Evolutionary conservation across 225 moss, liverwort and hornwort species (phyloP).

Genomic region (Climacium dendroides): DNA sequence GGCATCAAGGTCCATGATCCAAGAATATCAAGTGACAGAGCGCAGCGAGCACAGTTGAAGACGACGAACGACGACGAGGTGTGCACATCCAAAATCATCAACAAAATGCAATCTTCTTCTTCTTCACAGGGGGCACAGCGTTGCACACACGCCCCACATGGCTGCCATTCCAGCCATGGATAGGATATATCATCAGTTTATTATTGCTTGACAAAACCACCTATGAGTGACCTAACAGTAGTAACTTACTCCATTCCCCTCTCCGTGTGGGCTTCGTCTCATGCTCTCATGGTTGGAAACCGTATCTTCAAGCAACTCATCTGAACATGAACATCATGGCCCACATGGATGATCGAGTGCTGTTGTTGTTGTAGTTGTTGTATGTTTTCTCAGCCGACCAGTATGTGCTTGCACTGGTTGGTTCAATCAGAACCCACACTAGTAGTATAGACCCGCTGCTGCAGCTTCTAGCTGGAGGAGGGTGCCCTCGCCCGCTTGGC

Average conservation of each 20-base stretch:
- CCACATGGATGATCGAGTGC: background rate
- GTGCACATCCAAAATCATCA: constrained; percentile 2
- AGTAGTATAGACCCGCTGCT: background rate
- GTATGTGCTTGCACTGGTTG: background rate
- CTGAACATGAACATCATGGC: constrained; percentile 29
- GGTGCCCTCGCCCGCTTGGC: constrained; percentile 41
- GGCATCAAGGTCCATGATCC: constrained; percentile 10
- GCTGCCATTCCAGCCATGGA: constrained; percentile 20
- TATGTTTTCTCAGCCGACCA: background rate
- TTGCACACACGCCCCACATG: background rate
- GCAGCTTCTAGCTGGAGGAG: constrained; percentile 26
- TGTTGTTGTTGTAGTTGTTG: background rate
- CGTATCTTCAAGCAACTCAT: constrained; percentile 29
- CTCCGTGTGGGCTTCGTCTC: constrained; percentile 14
- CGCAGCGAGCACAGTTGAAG: constrained; percentile 4
- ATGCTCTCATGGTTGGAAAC: constrained; percentile 22
- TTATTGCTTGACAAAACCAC: constrained; percentile 19
- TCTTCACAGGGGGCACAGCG: constrained; percentile 8
- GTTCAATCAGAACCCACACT: constrained; percentile 3
- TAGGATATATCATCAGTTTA: constrained; percentile 7
- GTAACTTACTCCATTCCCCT: background rate
- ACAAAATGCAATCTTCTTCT: constrained; percentile 17
- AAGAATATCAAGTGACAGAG: constrained; percentile 14
- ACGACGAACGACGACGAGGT: constrained; percentile 9
- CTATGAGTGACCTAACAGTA: constrained; percentile 13